Evolutionary conservation across 2,329 filamentous ascomycete species (phyloP).

Genomic region (Didymella segeticola): DNA sequence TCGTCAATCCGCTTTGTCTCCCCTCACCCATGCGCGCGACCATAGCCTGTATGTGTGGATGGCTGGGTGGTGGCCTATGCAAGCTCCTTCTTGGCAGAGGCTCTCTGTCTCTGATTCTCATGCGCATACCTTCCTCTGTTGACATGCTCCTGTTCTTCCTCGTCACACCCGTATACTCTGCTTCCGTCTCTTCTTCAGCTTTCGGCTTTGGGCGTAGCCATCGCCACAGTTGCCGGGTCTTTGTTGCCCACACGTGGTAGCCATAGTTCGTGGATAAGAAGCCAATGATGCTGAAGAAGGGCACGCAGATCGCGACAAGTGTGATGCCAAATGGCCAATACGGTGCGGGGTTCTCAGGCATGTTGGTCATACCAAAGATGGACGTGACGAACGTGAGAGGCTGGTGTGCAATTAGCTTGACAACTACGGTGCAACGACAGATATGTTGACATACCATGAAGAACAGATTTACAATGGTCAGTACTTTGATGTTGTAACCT

Average conservation of each 20-base stretch:
- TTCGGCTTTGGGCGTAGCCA: slow-evolving; percentile 32
- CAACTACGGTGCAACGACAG: background rate
- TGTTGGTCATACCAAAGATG: slow-evolving; percentile 62
- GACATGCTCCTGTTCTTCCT: slow-evolving; percentile 33
- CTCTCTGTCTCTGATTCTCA: slow-evolving; percentile 24
- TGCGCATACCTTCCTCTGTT: slow-evolving; percentile 39
- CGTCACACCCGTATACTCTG: slow-evolving; percentile 7
- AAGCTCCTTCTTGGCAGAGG: slow-evolving; percentile 6
- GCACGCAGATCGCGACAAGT: slow-evolving; percentile 51
- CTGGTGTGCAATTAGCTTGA: slow-evolving; percentile 4
- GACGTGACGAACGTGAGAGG: slow-evolving; percentile 68
- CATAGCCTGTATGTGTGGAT: slow-evolving; percentile 41
- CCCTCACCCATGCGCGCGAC: slow-evolving; percentile 38
- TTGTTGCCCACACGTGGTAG: slow-evolving; percentile 47
- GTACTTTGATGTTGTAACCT: slow-evolving; percentile 65
- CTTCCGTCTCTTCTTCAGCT: slow-evolving; percentile 11
- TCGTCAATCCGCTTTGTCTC: slow-evolving; percentile 31
- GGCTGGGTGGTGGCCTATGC: slow-evolving; percentile 26
- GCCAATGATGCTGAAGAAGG: slow-evolving; percentile 56
- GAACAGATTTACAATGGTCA: slow-evolving; percentile 67
- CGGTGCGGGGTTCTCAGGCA: slow-evolving; percentile 45
- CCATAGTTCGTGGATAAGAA: slow-evolving; percentile 52
- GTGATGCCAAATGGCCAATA: slow-evolving; percentile 53
- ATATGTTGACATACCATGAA: slow-evolving; percentile 52
- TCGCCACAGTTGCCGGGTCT: slow-evolving; percentile 37